Base-by-base conservation (phyloP, 768 basidiomycete species). In the Lentinula lateritia region DNA sequence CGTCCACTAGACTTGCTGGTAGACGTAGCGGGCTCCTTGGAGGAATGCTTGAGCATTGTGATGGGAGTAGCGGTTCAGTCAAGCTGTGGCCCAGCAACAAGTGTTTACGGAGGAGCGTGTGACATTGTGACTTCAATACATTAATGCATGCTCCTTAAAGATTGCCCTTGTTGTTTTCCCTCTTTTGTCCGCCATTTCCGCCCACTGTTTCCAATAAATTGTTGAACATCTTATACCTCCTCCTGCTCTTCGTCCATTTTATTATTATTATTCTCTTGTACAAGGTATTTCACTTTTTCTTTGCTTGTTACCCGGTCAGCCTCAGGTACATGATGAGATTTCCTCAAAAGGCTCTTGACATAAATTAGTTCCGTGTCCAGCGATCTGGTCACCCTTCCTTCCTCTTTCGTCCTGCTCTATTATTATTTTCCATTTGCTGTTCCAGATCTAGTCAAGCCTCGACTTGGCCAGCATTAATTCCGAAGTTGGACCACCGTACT, bases 31-130 rank as follows among this genome's bases (percentile, higher is more conserved):
- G 46, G n/a, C 32, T 46, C 43, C 42, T 46, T 59, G 7, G 28
- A 38, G 42, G 46, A 38, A 9, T 48, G 32, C 58, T 59, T 59
- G 58, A 59, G 58, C 58, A 59, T 59, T 59, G 32, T 59, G 58
- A 50, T 59, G 58, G 58, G 48, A 59, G 58, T 59, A 48, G 45
- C 9, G 10, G 28, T 28, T 46, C 43, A 59, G 48, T 5, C 57
- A 59, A 59, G 46, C 58, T 48, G 46, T 50, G 58, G 58, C 58
- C 58, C 53, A 54, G 52, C 52, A 35, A 20, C 32, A 43, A 34
- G 42, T 48, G 46, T 52, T 32, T 52, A 36, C 50, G 56, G 28
- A 23, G 56, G 18, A 58, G 56, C 46, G 46, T 48, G 46, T 48
- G 46, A 48, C 32, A 36, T 35, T 53, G 52, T 56, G 54, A 56